A percentile compares a stretch with the other conserved stretches of the same genome.
Evolutionary conservation across 306 rosid species (phyloP).

Genomic region (Ammopiptanthus mongolicus): DNA sequence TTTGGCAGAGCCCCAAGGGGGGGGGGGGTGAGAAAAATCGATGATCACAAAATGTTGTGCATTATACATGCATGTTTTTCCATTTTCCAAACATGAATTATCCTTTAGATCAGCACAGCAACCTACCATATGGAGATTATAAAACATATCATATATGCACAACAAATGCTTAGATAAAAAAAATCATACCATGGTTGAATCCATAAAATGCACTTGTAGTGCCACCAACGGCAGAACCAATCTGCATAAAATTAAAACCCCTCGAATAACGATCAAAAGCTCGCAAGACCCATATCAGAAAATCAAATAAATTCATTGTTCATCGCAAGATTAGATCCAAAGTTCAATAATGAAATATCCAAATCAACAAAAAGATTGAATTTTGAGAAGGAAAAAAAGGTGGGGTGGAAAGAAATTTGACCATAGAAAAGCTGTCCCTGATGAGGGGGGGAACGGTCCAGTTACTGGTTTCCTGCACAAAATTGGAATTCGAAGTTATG

Average conservation of each 20-base stretch:
- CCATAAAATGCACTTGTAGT: slow-evolving; percentile 90
- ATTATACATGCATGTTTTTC: neutral
- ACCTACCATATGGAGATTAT: slow-evolving; percentile 1
- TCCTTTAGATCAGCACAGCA: neutral
- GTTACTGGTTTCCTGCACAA: slow-evolving; percentile 59
- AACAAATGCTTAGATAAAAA: neutral
- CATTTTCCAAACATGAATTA: neutral
- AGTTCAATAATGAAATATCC: neutral
- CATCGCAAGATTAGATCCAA: slow-evolving; percentile 7
- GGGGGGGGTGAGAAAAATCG: neutral
- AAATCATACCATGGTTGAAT: slow-evolving; percentile 70
- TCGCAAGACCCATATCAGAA: neutral
- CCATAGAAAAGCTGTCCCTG: slow-evolving; percentile 93
- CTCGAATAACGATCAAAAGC: neutral
- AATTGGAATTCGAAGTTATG: neutral
- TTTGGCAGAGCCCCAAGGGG: neutral
- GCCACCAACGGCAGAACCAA: slow-evolving; percentile 96
- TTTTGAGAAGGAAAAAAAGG: slow-evolving; percentile 7
- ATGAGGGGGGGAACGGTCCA: slow-evolving; percentile 73
- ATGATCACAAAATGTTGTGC: neutral
- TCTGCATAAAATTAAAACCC: slow-evolving; percentile 35
- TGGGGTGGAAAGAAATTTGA: slow-evolving; percentile 15
- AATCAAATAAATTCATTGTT: neutral
- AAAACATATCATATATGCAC: neutral
- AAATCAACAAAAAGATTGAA: neutral